Conservation (phyloP, 2,329 filamentous ascomycete genomes). For the Talaromyces verruculosus region DNA sequence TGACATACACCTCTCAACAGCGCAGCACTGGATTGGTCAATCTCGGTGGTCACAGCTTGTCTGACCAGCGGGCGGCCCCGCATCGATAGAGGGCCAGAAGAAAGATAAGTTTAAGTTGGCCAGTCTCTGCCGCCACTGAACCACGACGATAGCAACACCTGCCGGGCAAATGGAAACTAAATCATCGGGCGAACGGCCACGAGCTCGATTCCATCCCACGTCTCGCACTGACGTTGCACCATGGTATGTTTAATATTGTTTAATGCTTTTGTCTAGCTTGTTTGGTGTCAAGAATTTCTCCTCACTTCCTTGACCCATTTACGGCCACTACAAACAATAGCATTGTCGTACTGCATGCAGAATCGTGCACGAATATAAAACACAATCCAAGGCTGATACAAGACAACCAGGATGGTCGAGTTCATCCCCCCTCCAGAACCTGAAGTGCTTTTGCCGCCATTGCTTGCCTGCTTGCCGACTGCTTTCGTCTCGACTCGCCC, state of each 20-base stretch:
- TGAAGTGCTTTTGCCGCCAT: conserved; percentile 58
- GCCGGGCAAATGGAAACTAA: conserved; percentile 22
- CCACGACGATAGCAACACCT: background rate
- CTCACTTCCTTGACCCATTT: conserved; percentile 2
- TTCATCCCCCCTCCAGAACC: conserved; percentile 57
- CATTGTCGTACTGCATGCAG: background rate
- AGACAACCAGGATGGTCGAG: conserved; percentile 50
- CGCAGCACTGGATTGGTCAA: background rate
- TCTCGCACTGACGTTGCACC: conserved; percentile 16
- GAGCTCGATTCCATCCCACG: conserved; percentile 3
- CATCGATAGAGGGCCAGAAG: conserved; percentile 1
- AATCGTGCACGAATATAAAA: background rate
- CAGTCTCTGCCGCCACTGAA: background rate
- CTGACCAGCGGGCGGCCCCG: background rate
- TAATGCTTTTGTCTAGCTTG: background rate
- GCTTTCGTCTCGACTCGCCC: conserved; percentile 60
- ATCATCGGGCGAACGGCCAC: conserved; percentile 14
- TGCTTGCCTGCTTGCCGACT: conserved; percentile 63
- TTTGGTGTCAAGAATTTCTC: background rate
- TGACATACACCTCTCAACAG: background rate
- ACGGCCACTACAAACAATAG: background rate
- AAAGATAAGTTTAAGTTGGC: background rate
- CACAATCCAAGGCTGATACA: background rate
- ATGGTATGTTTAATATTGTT: conserved; percentile 10
- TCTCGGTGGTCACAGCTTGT: background rate